Evolutionary conservation across 2,329 filamentous ascomycete species (phyloP).

Genomic region (Neophaeococcomyces aloes): DNA sequence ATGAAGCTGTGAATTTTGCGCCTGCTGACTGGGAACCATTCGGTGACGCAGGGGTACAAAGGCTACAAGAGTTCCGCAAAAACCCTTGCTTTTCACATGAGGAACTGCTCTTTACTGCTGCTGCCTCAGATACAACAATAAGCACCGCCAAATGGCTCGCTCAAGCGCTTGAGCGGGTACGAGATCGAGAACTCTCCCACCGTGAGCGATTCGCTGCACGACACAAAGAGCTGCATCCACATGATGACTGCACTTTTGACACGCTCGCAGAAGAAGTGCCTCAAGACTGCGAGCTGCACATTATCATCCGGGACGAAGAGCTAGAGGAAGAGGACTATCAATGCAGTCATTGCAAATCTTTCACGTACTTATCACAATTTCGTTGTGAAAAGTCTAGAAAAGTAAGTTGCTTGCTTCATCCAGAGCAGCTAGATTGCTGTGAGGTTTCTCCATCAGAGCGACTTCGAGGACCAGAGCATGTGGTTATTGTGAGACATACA

Average conservation of each 20-base stretch:
- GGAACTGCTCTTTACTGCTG: constrained; percentile 83
- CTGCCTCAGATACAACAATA: constrained; percentile 68
- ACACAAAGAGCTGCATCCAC: constrained; percentile 47
- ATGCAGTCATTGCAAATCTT: constrained; percentile 84
- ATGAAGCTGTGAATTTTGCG: constrained; percentile 97
- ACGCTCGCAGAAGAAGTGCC: constrained; percentile 22
- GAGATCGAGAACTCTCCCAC: constrained; percentile 58
- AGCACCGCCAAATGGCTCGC: constrained; percentile 91
- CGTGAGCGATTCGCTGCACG: constrained; percentile 58
- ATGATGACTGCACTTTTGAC: constrained; percentile 43
- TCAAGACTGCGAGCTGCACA: constrained; percentile 48
- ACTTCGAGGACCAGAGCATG: constrained; percentile 60
- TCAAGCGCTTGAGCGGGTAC: constrained; percentile 71
- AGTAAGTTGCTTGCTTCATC: constrained; percentile 71
- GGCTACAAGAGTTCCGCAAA: constrained; percentile 74
- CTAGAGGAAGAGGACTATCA: constrained; percentile 87
- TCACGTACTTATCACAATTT: constrained; percentile 82
- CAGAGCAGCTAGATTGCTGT: constrained; percentile 72
- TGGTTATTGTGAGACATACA: constrained; percentile 65
- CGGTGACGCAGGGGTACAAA: constrained; percentile 73
- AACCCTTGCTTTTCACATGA: constrained; percentile 97
- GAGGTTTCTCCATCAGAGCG: constrained; percentile 55
- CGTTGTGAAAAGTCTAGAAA: constrained; percentile 74
- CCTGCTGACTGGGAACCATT: constrained; percentile 91
- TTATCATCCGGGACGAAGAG: constrained; percentile 60